phyloP scores from a whole-genome alignment of 768 basidiomycete species.

The Amyloporia xantha region DNA sequence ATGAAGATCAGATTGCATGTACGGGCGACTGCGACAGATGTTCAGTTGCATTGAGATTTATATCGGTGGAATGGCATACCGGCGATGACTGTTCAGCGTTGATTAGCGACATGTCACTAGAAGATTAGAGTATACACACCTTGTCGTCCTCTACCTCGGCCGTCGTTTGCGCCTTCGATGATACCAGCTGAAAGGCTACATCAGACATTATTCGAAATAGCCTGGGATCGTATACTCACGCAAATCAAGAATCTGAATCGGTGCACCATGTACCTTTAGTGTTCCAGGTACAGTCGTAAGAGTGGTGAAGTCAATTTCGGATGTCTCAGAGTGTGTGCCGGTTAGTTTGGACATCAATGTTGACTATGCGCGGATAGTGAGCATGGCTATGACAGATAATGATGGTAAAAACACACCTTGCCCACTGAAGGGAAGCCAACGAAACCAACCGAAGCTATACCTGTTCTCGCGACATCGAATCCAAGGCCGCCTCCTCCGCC shows the following conservation, averaged over 20 bases:
- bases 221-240: slow-evolving; percentile 42
- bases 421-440: slow-evolving; percentile 92
- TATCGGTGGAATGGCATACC: slow-evolving; percentile 38
- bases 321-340: slow-evolving; percentile 93
- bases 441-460: slow-evolving; percentile 95
- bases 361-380: slow-evolving; percentile 41
- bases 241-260: slow-evolving; percentile 90
- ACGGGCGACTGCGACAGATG: slow-evolving; percentile 64
- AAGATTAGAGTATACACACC: slow-evolving; percentile 35
- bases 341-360: slow-evolving; percentile 94
- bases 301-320: slow-evolving; percentile 95
- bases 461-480: slow-evolving; percentile 97
- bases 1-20: slow-evolving; percentile 99
- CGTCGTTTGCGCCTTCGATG: slow-evolving; percentile 96
- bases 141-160: slow-evolving; percentile 93
- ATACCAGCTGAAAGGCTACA: slow-evolving; percentile 66
- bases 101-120: not conserved
- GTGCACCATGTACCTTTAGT: slow-evolving; percentile 90
- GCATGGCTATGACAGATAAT: not conserved
- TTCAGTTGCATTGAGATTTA: slow-evolving; percentile 3
- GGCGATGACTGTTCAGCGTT: slow-evolving; percentile 52
- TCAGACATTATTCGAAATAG: slow-evolving; percentile 11
- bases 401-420: slow-evolving; percentile 60
- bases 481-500: slow-evolving; percentile 88
- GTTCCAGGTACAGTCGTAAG: slow-evolving; percentile 95